These are phyloP conservation scores for Sporothrix brunneoviolacea DNA, from an alignment of 2,329 filamentous ascomycete genomes.

Conservation along the genomic window DNA sequence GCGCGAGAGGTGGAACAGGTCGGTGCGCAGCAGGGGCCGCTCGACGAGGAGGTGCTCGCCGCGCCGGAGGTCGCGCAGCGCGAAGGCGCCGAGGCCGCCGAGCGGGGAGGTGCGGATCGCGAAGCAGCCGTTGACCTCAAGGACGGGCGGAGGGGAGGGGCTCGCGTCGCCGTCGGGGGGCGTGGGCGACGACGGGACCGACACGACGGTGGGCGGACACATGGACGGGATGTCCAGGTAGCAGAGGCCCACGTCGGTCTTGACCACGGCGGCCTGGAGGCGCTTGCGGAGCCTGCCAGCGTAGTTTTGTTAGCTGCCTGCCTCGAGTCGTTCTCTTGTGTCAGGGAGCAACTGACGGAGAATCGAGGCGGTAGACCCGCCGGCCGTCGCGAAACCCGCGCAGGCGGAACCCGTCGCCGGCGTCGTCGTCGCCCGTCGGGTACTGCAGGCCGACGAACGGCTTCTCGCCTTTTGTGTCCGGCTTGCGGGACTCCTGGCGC, in stretches of 20 bases:
- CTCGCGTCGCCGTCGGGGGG: background rate
- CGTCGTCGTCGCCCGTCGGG: constrained; percentile 8
- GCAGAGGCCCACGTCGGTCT: constrained; percentile 14
- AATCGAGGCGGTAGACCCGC: constrained; percentile 15
- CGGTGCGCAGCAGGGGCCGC: constrained; percentile 33
- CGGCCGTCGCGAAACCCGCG: constrained; percentile 12
- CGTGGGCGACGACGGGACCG: background rate
- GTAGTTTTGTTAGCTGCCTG: background rate
- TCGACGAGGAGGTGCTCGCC: constrained; percentile 40
- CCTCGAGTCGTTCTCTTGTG: too few relatives aligned
- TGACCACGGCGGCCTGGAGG: background rate
- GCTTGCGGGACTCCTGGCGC: constrained; percentile 1
- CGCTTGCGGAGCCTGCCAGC: background rate
- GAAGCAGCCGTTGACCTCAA: constrained; percentile 32
- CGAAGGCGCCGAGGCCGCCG: constrained; percentile 43
- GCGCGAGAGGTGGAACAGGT: constrained; percentile 24
- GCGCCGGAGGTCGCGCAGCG: constrained; percentile 29
- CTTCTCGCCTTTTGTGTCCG: background rate
- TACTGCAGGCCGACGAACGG: constrained; percentile 3
- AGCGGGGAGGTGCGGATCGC: constrained; percentile 33
- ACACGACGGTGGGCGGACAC: constrained; percentile 9
- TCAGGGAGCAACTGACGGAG: too few relatives aligned
- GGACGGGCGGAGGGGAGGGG: background rate
- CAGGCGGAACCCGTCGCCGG: constrained; percentile 5
- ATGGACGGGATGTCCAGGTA: constrained; percentile 11